Conservation (phyloP, 1,139 yeast genomes). For the Scheffersomyces quercinus region DNA sequence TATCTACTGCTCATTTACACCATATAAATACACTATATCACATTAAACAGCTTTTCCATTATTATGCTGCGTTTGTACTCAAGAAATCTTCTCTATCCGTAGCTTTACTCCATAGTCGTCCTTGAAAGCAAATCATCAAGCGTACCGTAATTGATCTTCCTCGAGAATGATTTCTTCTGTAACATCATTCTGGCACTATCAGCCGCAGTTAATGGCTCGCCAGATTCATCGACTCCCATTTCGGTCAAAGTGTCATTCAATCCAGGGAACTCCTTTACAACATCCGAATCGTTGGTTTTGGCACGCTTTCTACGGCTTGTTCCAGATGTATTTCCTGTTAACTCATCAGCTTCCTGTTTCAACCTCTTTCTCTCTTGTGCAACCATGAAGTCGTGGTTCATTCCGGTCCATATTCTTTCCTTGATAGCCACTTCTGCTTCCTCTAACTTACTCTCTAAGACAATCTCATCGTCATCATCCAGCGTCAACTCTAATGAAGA, state of each 20-base stretch:
- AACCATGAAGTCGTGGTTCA: conserved; percentile 80
- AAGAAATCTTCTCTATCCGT: neutral
- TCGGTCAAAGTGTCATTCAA: conserved; percentile 38
- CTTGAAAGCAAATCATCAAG: conserved; percentile 59
- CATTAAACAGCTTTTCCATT: too few species aligned
- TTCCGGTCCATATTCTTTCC: conserved; percentile 83
- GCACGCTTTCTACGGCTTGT: conserved; percentile 40
- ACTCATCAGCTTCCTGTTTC: conserved; percentile 82
- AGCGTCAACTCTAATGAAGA: conserved; percentile 60
- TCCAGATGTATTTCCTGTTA: conserved; percentile 70
- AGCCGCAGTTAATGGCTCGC: conserved; percentile 58
- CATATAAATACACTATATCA: too few species aligned
- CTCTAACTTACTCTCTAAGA: conserved; percentile 61
- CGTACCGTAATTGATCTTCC: conserved; percentile 84
- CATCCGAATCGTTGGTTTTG: conserved; percentile 14
- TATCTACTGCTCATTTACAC: too few species aligned
- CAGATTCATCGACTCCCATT: conserved; percentile 44
- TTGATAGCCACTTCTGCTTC: conserved; percentile 69
- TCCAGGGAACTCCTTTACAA: conserved; percentile 25
- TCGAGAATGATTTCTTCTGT: conserved; percentile 71
- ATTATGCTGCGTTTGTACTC: too few species aligned
- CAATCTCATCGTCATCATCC: conserved; percentile 72
- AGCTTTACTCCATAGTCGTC: neutral
- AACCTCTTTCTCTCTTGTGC: conserved; percentile 85
- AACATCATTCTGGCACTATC: conserved; percentile 75